Evolutionary conservation across 495 filamentous ascomycete species (phyloP), one percentile per base, ranked within the genome.

Genomic region (Usnea hakonensis): DNA sequence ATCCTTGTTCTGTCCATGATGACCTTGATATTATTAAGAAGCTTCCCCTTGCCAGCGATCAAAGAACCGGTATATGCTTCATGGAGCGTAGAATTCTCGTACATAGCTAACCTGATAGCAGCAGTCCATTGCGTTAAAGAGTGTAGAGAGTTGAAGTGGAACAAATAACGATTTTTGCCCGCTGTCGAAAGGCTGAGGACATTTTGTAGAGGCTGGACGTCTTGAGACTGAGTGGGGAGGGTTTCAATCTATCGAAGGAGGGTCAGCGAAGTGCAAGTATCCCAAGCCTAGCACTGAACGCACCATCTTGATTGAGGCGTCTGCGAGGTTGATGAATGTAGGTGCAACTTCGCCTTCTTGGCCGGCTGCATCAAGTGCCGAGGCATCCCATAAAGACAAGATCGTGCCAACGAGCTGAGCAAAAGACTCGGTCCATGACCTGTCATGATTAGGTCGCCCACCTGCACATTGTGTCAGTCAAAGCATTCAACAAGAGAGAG

Each of bases 251-350:
- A 69, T 28, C 11, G 28, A 37, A 63, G 40, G 26, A 57, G 33
- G 33, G 4, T 70, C 56, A 65, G 62, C 38, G 30, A 32, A 33
- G 54, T 44, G 58, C 26, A 56, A 56, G 13, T 41, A 38, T n/a
- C 4, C 11, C 17, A 14, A 37, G 28, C 17, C 6, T 16, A 35
- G n/a, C 36, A 52, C 43, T 16, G 21, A 2, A 21, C 33, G 57
- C 5, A 96, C 94, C 93, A 96, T 95, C 70, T 93, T 96, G 69
- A 99, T 89, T 1, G 93, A 95, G 16, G 92, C 92, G 81, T 99
- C 94, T 4, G 94, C 91, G 64, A 99, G 78, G 73, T 99, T 99
- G 70, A 99, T 88, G 73, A 96, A 99, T 54, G 90, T 97, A 26
- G 94, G 91, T 23, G 95, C 78, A 40, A 97, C 90, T 67, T 96